Base-by-base conservation (phyloP, 768 basidiomycete species). In the Termitomyces eurrhizus region DNA sequence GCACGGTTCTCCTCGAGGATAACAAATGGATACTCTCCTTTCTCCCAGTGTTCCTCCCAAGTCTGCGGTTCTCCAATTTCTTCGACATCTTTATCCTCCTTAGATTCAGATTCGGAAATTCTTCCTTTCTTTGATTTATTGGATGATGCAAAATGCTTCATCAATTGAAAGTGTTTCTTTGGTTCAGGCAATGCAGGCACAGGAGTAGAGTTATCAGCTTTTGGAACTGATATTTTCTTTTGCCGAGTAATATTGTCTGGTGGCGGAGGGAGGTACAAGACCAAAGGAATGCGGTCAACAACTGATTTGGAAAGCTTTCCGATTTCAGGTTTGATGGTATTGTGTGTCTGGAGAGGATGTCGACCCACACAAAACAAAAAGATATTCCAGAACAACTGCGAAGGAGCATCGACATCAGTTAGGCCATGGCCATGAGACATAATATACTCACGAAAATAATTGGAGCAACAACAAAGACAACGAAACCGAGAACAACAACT, bases 1-100 rank as follows among this genome's bases (percentile, higher is more conserved):
- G 92, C 92, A 56, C 92, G 86, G 68, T 93, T 92, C 26, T 84
- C 88, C 65, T 92, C 90, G 41, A 94, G 78, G 46, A 88, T 76
- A 39, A 94, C 89, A 70, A 93, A 93, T 1, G 92, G 92, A 70
- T 89, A 89, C 54, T 87, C 86, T 42, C 83, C 81, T 46, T 81
- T 78, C 66, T 91, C 91, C 88, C 90, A 94, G 54, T 84, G 79
- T 57, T 87, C 87, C 65, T 92, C 88, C 89, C 90, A 93, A 14
- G 81, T 79, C 63, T 79, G 74, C 11, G 78, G 77, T 59, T 70
- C 65, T 32, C 67, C 69, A 42, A 57, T 58, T 24, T 59, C 57
- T 45, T 65, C 60, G 7, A 53, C 35, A 32, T 60, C 64, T 33
- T 60, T 60, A 44, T 59, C 59, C 14, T 55, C 59, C 14, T 57